These are phyloP conservation scores for Nakazawaea sp. DNA, from an alignment of 805 yeast species.

Conservation along the genomic window DNA sequence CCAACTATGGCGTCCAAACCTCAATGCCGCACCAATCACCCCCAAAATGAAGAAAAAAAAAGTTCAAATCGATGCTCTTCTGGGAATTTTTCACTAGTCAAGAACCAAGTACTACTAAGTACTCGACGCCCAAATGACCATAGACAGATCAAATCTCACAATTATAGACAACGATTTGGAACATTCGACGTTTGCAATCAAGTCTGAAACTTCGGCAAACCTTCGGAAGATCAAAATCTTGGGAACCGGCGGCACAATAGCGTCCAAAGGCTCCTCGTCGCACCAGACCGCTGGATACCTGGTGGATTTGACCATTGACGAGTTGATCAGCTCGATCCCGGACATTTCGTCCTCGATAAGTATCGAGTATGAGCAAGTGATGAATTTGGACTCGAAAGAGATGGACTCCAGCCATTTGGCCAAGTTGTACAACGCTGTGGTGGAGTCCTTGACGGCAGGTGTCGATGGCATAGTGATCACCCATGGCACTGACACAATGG, in stretches of 20 bases:
- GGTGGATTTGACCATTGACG: conserved; percentile 45
- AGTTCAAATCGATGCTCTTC: no score
- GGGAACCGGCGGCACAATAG: conserved; percentile 58
- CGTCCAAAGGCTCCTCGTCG: conserved; percentile 40
- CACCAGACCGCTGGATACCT: conserved; percentile 49
- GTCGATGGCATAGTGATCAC: conserved; percentile 60
- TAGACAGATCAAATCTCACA: neutral
- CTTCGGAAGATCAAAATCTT: conserved; percentile 35
- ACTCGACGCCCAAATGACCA: neutral
- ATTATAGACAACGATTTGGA: conserved; percentile 7
- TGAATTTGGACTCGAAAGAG: conserved; percentile 57
- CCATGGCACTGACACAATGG: conserved; percentile 68
- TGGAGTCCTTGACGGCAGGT: conserved; percentile 30
- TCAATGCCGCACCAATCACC: no score
- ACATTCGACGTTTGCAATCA: conserved; percentile 8
- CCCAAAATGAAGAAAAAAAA: no score
- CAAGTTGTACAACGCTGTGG: conserved; percentile 38
- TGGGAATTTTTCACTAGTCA: no score
- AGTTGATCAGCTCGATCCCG: conserved; percentile 46
- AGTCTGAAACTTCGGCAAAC: conserved; percentile 5
- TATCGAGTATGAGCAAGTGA: conserved; percentile 55
- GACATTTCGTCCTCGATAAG: conserved; percentile 47
- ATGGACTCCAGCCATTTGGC: conserved; percentile 39
- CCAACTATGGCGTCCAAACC: no score
- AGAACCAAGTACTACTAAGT: no score